Evolutionary conservation across 164 flowering plant genomes (phyloP).

Genomic region (Akebia trifoliata): DNA sequence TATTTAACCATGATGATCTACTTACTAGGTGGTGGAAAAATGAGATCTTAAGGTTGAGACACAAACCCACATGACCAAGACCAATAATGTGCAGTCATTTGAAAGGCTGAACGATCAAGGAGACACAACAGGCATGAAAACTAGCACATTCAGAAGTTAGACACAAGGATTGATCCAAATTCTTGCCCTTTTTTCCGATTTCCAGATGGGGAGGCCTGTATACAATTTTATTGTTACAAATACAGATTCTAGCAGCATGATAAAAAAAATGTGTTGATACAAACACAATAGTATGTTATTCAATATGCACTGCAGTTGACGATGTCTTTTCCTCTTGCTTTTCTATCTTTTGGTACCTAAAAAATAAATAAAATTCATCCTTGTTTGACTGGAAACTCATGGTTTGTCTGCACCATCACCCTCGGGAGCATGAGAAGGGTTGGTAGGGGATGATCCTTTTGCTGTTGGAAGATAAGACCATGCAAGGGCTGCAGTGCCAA

Average conservation of each 20-base stretch:
- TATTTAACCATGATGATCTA: too few relatives aligned
- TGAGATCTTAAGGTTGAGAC: too few relatives aligned
- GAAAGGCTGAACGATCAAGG: too few relatives aligned
- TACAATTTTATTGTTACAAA: too few relatives aligned
- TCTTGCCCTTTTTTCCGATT: not conserved
- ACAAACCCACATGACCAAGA: too few relatives aligned
- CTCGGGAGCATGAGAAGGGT: slow-evolving; percentile 15
- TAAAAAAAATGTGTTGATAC: not conserved
- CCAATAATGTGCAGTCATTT: too few relatives aligned
- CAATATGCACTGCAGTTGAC: not conserved
- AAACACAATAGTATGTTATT: not conserved
- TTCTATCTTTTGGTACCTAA: too few relatives aligned
- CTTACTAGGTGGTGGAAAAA: too few relatives aligned
- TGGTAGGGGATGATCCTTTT: slow-evolving; percentile 29
- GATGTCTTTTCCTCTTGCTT: too few relatives aligned
- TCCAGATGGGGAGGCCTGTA: too few relatives aligned
- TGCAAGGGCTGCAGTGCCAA: slow-evolving; percentile 58
- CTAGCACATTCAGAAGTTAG: not conserved
- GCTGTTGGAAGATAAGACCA: slow-evolving; percentile 56
- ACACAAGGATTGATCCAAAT: not conserved
- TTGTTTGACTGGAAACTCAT: slow-evolving; percentile 1
- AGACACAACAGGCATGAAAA: not conserved
- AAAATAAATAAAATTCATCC: too few relatives aligned
- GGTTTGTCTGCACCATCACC: slow-evolving; percentile 7
- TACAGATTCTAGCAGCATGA: not conserved